Base-by-base conservation (phyloP, 164 flowering plant species). In the Piper longum region DNA sequence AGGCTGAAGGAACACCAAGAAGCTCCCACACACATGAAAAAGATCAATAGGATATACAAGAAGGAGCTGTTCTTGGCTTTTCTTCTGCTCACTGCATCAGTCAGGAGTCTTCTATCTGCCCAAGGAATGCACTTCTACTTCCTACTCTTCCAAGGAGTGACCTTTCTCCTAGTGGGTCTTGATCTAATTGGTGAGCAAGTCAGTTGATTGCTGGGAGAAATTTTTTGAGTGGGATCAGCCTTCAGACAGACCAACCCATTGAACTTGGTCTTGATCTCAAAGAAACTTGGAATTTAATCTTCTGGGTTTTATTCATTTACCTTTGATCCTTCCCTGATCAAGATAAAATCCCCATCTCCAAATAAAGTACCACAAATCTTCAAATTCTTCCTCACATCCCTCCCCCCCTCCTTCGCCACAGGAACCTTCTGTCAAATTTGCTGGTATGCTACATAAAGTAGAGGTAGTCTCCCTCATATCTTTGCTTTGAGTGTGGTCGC, bases 61-160 rank as follows among this genome's bases (percentile, higher is more conserved):
- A 90, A 91, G 72, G 97, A 91, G 76, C 86, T 91, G 0, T 79
- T 81, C 48, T 72, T 91, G 54, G 89, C 96, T 43, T 82, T 88
- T 66, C 83, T 91, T 36, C 76, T 91, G 42, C 87, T 91, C 60
- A 86, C 89, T 14, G 97, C 97, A 17, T 69, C 97, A 0, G 75
- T 81, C 9, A 78, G 96, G 63, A 91, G 97, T 72, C 75, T 88
- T 36, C 70, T 91, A 60, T 69, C 97, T 0, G 89, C 92, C 4
- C 93, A 91, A 66, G 97, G 97, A 60, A 74, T 90, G 42, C 95
- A 90, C 62, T 90, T 90, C 77, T 90, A 89, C 73, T 89, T 85
- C 81, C 75, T 90, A 40, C 85, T 90, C 57, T 90, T 90, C 72
- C 97, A 90, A 77, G 97, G 97, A 2, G 72, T 85, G 39, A 70